Evolutionary conservation across 108 stramenopile species (phyloP).

Genomic region (Aurantiochytrium sp.): DNA sequence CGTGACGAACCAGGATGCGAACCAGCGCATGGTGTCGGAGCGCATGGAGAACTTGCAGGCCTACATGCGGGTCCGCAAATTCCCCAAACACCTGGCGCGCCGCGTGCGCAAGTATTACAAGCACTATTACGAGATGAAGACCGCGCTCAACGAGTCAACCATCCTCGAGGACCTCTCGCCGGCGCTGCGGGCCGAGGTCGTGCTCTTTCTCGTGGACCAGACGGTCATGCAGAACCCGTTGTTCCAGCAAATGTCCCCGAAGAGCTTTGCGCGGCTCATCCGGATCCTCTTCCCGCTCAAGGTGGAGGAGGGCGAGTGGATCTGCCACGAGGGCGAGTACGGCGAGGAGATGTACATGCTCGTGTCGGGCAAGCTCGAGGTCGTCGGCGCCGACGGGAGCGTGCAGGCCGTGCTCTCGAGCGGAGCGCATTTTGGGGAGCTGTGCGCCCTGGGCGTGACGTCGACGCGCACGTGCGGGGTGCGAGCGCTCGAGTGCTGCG

Average conservation of each 20-base stretch:
- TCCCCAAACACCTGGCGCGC: conserved; percentile 33
- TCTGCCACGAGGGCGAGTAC: background rate
- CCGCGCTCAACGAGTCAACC: conserved; percentile 35
- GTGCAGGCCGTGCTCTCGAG: background rate
- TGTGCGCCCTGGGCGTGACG: conserved; percentile 32
- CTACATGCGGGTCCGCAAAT: conserved; percentile 33
- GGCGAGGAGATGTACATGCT: conserved; percentile 36
- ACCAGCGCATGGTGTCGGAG: background rate
- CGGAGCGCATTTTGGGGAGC: conserved; percentile 39
- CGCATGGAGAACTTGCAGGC: background rate
- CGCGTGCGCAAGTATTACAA: conserved; percentile 38
- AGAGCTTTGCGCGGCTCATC: conserved; percentile 26
- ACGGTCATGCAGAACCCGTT: conserved; percentile 11
- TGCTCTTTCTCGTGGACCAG: conserved; percentile 29
- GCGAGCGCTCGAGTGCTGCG: background rate
- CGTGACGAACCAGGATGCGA: background rate
- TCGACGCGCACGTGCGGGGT: background rate
- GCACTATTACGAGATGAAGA: conserved; percentile 36
- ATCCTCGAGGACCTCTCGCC: conserved; percentile 38
- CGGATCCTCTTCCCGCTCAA: conserved; percentile 23
- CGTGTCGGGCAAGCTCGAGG: background rate
- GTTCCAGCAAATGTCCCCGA: conserved; percentile 27
- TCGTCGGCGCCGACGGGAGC: background rate
- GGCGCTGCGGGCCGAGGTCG: conserved; percentile 34
- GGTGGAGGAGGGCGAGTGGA: background rate